phyloP scores from a whole-genome alignment of 225 moss, liverwort and hornwort genomes.

The Marchantia paleacea region DNA sequence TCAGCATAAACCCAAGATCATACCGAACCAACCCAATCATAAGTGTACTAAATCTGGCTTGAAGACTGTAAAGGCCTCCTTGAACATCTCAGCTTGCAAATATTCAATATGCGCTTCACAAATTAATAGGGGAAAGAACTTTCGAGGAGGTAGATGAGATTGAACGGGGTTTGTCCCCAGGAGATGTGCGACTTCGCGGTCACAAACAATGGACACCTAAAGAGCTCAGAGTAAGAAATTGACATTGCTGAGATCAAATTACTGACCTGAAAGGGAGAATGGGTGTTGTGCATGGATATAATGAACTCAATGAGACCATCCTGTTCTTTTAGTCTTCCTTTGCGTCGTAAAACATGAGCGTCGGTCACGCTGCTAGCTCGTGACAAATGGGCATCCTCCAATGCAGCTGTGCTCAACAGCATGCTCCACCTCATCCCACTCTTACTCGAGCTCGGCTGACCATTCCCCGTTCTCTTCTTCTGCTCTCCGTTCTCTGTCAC shows the following conservation, averaged over 20 bases:
- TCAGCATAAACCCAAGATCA: too few relatives aligned
- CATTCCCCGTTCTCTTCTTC: constrained; percentile 5
- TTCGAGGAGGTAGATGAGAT: too few relatives aligned
- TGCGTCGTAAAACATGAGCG: constrained; percentile 82
- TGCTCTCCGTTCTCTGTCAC: neutral
- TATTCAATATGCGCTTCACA: too few relatives aligned
- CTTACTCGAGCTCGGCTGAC: constrained; percentile 25
- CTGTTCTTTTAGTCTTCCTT: constrained; percentile 91
- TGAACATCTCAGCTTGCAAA: too few relatives aligned
- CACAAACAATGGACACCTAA: too few relatives aligned
- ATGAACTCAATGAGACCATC: constrained; percentile 94
- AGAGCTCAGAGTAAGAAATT: too few relatives aligned
- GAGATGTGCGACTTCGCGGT: too few relatives aligned
- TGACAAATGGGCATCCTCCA: constrained; percentile 83
- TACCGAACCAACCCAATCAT: too few relatives aligned
- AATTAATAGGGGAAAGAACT: too few relatives aligned
- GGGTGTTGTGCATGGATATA: constrained; percentile 86
- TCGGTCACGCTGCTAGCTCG: constrained; percentile 85
- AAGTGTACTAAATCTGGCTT: too few relatives aligned
- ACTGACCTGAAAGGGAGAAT: constrained; percentile 67
- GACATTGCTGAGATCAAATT: neutral
- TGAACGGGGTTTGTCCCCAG: too few relatives aligned
- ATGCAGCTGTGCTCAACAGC: constrained; percentile 76
- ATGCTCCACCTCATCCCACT: constrained; percentile 87
- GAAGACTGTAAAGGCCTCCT: too few relatives aligned